A percentile compares a stretch with the other conserved stretches of the same genome.
These are phyloP conservation scores for Paraleonurus japonicus DNA, from an alignment of 257 asterid species.

Conservation along the genomic window DNA sequence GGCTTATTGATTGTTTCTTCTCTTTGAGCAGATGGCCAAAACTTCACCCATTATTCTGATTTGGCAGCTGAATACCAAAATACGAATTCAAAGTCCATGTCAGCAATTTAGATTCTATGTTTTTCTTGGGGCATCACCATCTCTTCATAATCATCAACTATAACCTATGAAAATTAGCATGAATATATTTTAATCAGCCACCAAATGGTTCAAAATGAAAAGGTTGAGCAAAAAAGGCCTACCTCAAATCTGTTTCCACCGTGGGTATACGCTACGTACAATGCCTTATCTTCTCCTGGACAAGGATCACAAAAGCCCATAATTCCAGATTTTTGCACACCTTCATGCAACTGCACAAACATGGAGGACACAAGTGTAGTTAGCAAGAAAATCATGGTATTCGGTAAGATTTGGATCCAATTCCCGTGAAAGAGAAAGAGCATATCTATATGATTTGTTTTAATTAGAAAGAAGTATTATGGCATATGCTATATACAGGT, in stretches of 20 bases:
- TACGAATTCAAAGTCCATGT: neutral
- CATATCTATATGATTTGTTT: neutral
- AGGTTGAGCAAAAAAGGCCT: neutral
- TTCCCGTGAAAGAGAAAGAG: neutral
- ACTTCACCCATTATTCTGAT: neutral
- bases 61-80: neutral
- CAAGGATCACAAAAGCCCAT: constrained; percentile 99
- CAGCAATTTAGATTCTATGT: constrained; percentile 43
- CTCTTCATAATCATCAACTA: constrained; percentile 70
- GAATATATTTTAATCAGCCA: neutral
- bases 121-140: constrained; percentile 69
- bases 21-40: neutral
- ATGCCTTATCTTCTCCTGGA: constrained; percentile 78
- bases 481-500: neutral
- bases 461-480: neutral
- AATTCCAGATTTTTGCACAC: constrained; percentile 90
- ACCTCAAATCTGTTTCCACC: constrained; percentile 66
- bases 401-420: neutral
- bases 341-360: constrained; percentile 75
- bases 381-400: neutral
- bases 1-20: neutral
- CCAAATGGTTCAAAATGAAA: constrained; percentile 4
- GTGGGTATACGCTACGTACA: constrained; percentile 65
- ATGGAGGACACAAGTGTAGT: neutral
- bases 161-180: constrained; percentile 48